phyloP scores from a whole-genome alignment of 305 asterid genomes.

The Solanum chacoense region DNA sequence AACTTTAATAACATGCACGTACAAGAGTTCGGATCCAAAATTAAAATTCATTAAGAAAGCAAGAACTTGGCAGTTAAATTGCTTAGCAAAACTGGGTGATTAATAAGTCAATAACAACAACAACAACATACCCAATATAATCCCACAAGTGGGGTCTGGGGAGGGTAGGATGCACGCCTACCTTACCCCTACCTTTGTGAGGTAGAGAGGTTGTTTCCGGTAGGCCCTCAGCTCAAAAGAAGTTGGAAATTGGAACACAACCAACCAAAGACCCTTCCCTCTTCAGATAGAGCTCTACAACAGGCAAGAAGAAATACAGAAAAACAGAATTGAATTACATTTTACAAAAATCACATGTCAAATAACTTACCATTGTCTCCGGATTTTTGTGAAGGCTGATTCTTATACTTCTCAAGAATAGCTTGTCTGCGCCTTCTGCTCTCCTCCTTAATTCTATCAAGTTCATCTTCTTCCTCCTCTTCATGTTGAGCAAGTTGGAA shows the following conservation, averaged over 20 bases:
- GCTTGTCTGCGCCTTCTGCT: constrained; percentile 83
- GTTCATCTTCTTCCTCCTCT: constrained; percentile 62
- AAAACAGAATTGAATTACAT: neutral
- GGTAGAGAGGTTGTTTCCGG: neutral
- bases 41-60: neutral
- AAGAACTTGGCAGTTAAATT: neutral
- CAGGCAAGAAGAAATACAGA: neutral
- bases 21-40: neutral
- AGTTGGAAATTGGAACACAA: neutral
- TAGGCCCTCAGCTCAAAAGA: neutral
- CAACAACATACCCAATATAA: neutral
- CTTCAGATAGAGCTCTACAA: neutral
- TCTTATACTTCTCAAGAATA: constrained; percentile 75
- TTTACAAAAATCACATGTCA: neutral
- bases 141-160: neutral
- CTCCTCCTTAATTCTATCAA: constrained; percentile 85
- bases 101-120: neutral
- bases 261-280: neutral
- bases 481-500: constrained; percentile 78
- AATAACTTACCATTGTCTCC: constrained; percentile 15
- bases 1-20: neutral
- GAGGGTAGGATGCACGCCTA: neutral
- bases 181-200: neutral
- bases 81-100: neutral
- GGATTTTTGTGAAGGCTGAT: constrained; percentile 24